Evolutionary conservation across 1,284 basidiomycete species (phyloP).

Genomic region (Rhodotorula mucilaginosa): DNA sequence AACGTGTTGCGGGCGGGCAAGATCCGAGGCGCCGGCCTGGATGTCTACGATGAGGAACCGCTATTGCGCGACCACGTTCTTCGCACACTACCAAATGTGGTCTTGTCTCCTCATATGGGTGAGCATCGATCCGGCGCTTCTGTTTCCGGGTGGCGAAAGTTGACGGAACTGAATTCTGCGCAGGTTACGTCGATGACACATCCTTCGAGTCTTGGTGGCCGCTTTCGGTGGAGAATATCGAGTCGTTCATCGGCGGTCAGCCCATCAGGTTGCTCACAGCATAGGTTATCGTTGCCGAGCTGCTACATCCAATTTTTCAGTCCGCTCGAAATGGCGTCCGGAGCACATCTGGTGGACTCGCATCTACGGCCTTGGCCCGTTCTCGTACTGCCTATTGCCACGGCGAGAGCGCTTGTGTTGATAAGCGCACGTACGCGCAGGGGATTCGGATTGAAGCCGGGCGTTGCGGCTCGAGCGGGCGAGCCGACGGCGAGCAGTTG

Average conservation of each 20-base stretch:
- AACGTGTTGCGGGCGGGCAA: slow-evolving; percentile 42
- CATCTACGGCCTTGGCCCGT: too few relatives aligned
- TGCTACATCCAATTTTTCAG: too few relatives aligned
- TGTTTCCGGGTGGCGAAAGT: neutral
- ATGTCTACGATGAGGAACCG: slow-evolving; percentile 64
- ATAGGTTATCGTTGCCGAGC: too few relatives aligned
- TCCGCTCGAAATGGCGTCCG: too few relatives aligned
- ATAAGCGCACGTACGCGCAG: too few relatives aligned
- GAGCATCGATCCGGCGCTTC: slow-evolving; percentile 54
- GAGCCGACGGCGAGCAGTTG: too few relatives aligned
- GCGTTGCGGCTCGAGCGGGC: too few relatives aligned
- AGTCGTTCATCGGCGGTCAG: slow-evolving; percentile 52
- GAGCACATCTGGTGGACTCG: too few relatives aligned
- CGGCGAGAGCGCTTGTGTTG: too few relatives aligned
- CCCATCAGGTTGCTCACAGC: slow-evolving; percentile 12
- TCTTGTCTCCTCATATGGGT: slow-evolving; percentile 62
- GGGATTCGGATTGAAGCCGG: too few relatives aligned
- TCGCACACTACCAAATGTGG: slow-evolving; percentile 57
- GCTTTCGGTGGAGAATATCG: slow-evolving; percentile 58
- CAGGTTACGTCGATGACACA: slow-evolving; percentile 37
- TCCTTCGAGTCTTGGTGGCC: slow-evolving; percentile 21
- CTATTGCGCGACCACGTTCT: slow-evolving; percentile 60
- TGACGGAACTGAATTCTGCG: neutral
- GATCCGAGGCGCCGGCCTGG: slow-evolving; percentile 46
- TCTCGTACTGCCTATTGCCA: too few relatives aligned